Evolutionary conservation across 768 basidiomycete genomes (phyloP).

Genomic region (Fomitopsis pulvina): DNA sequence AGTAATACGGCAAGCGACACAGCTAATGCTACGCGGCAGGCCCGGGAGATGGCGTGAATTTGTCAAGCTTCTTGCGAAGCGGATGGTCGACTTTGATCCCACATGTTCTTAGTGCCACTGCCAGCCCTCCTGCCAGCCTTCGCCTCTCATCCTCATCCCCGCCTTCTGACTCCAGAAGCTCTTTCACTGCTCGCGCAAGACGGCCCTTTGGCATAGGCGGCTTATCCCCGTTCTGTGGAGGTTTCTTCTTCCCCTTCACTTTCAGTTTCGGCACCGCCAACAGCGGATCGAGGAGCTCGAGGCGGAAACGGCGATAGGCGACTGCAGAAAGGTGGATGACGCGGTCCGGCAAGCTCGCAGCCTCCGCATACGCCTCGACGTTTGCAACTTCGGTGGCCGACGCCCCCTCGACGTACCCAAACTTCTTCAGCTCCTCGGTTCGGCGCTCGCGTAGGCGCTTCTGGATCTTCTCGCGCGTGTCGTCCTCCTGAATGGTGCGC

Average conservation of each 20-base stretch:
- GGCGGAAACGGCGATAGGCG: conserved; percentile 66
- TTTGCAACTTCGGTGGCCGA: conserved; percentile 39
- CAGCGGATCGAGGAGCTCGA: conserved; percentile 65
- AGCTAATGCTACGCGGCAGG: background rate
- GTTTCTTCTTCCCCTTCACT: conserved; percentile 41
- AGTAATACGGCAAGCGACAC: background rate
- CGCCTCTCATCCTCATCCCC: conserved; percentile 40
- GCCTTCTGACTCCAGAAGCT: conserved; percentile 49
- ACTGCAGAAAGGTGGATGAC: conserved; percentile 58
- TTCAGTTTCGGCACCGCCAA: conserved; percentile 62
- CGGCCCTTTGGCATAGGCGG: conserved; percentile 52
- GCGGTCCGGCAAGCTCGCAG: conserved; percentile 62
- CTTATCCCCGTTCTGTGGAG: conserved; percentile 29
- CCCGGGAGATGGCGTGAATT: conserved; percentile 31
- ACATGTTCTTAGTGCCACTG: conserved; percentile 39
- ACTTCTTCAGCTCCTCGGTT: conserved; percentile 58
- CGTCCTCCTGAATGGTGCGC: conserved; percentile 41
- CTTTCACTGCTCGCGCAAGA: conserved; percentile 61
- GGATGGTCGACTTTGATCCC: conserved; percentile 61
- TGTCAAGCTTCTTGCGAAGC: conserved; percentile 64
- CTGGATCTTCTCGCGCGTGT: conserved; percentile 55
- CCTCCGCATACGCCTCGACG: conserved; percentile 69
- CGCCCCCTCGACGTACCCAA: conserved; percentile 57
- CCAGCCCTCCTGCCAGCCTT: conserved; percentile 43
- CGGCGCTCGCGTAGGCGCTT: conserved; percentile 52